Evolutionary conservation across 2,329 filamentous ascomycete species (phyloP), one percentile per base, ranked within the genome.

Genomic region (Alternaria sp.): DNA sequence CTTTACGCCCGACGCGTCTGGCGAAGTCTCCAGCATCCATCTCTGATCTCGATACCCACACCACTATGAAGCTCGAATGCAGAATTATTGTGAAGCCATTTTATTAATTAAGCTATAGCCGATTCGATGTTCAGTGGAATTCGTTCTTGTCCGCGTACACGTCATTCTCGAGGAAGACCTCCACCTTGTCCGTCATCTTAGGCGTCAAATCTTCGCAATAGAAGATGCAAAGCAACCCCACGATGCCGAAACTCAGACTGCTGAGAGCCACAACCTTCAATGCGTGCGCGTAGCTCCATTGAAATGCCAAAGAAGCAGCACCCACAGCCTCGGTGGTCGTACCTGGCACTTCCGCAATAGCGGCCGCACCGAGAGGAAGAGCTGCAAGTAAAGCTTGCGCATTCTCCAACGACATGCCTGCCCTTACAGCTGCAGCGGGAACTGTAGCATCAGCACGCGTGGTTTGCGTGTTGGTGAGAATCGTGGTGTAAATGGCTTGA

Each of bases 401-500:
- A 38, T 68, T 71, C 28, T 68, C 67, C 10, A 66, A 14, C 20
- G 59, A 62, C 56, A 71, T 67, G 2, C 71, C 71, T 5, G 67
- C 70, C 2, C 59, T 57, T 1, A 73, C 57, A 9, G 69, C 72
- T 7, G 73, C 72, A 7, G 58, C 41, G 2, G 66, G 63, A 4
- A 75, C 60, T 9, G 66, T 66, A 18, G 52, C 50, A 14, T 64
- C 70, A 40, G 58, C 61, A 5, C 62, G 64, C 43, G 56, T 36
- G 16, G 56, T 62, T 54, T 69, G 69, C 5, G 67, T 66, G 54
- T 81, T 83, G 45, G 74, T 78, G 38, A 81, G 73, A 56, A 84
- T 80, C 5, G 81, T 81, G 14, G 77, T 78, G 65, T 82, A 84
- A 43, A 73, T 70, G 2, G 71, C 68, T 30, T 67, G 63, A 3